Percentiles rank a stretch among this genome's conserved stretches.
phyloP scores from a whole-genome alignment of 164 flowering plant species.

The Chimonanthus praecox region DNA sequence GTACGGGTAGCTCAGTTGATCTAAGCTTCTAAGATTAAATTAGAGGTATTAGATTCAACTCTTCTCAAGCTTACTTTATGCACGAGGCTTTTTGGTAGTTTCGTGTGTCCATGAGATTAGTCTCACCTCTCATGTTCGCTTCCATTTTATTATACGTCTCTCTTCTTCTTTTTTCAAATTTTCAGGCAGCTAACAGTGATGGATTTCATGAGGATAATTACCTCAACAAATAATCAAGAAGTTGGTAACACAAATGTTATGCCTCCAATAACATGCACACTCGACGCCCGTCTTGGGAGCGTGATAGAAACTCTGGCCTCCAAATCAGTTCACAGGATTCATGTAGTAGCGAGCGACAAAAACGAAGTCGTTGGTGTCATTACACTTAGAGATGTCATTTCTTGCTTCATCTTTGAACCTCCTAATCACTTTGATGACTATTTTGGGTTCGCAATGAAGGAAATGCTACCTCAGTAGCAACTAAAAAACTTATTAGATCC shows the following conservation, averaged over 20 bases:
- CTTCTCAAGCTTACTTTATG: no score
- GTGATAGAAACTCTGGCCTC: slow-evolving; percentile 70
- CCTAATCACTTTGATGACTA: slow-evolving; percentile 58
- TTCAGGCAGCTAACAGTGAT: slow-evolving; percentile 71
- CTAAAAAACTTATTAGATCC: neutral
- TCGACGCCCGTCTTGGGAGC: slow-evolving; percentile 41
- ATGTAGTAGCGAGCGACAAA: slow-evolving; percentile 44
- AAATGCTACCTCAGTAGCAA: slow-evolving; percentile 41
- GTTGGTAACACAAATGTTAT: slow-evolving; percentile 21
- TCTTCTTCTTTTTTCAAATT: neutral
- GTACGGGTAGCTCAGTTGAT: no score
- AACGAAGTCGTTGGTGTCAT: slow-evolving; percentile 63
- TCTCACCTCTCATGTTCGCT: no score
- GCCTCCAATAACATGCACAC: slow-evolving; percentile 69
- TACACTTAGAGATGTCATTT: slow-evolving; percentile 86
- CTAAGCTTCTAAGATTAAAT: no score
- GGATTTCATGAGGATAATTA: slow-evolving; percentile 53
- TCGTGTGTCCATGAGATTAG: no score
- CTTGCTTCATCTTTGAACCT: slow-evolving; percentile 85
- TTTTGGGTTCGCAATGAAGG: slow-evolving; percentile 45
- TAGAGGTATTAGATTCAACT: no score
- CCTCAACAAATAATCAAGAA: slow-evolving; percentile 26
- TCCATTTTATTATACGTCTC: no score
- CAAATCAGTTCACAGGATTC: slow-evolving; percentile 63
- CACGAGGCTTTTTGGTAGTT: no score